Conservation (phyloP, 805 yeast species). For the Saturnispora kantuleensis region DNA sequence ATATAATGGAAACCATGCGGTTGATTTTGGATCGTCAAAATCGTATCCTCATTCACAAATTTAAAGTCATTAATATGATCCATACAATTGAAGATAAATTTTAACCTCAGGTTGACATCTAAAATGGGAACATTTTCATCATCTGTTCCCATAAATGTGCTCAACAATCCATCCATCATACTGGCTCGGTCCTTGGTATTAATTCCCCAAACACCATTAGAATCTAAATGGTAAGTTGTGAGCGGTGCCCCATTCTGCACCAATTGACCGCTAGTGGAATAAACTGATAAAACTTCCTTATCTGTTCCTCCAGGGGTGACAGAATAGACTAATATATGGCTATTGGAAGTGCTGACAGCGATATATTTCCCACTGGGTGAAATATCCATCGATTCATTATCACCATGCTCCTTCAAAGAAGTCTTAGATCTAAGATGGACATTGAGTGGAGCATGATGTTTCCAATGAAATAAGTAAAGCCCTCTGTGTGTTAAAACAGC, state of each 20-base stretch:
- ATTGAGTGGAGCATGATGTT: constrained; percentile 38
- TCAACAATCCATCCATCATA: constrained; percentile 16
- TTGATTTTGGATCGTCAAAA: constrained; percentile 22
- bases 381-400: constrained; percentile 30
- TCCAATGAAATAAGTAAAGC: constrained; percentile 30
- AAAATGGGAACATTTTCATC: constrained; percentile 22
- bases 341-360: constrained; percentile 32
- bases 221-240: constrained; percentile 8
- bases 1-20: constrained; percentile 30
- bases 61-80: constrained; percentile 24
- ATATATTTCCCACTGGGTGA: constrained; percentile 30
- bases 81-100: constrained; percentile 27
- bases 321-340: constrained; percentile 36
- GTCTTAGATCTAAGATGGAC: constrained; percentile 35
- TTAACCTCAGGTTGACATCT: constrained; percentile 26
- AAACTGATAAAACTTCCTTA: constrained; percentile 25
- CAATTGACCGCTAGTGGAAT: constrained; percentile 21
- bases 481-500: constrained; percentile 29
- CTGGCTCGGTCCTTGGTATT: constrained; percentile 5
- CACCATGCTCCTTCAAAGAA: constrained; percentile 39
- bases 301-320: constrained; percentile 21
- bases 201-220: constrained; percentile 10
- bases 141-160: constrained; percentile 18
- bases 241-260: constrained; percentile 26
- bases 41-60: constrained; percentile 18